Percentiles rank a stretch among this genome's conserved stretches.
phyloP scores from a whole-genome alignment of 192 early-diverging fungal genomes.

The Backusella tuberculispora region DNA sequence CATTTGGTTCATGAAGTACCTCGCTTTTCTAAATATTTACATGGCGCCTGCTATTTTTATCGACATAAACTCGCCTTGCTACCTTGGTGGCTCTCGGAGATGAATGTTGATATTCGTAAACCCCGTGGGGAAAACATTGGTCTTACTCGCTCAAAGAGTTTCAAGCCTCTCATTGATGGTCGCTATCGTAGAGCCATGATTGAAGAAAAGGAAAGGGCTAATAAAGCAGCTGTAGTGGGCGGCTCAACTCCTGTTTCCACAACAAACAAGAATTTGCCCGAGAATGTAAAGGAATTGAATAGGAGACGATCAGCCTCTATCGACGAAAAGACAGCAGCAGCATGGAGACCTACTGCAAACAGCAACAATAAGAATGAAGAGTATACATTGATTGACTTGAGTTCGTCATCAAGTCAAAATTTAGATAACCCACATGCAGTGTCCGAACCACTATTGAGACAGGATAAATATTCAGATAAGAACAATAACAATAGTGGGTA shows the following conservation, averaged over 20 bases:
- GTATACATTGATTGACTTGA: slow-evolving; percentile 14
- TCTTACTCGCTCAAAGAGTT: slow-evolving; percentile 39
- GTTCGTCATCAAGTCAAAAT: background rate
- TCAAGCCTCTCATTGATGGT: slow-evolving; percentile 44
- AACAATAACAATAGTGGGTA: background rate
- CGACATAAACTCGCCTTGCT: slow-evolving; percentile 32
- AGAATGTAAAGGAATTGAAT: slow-evolving; percentile 20
- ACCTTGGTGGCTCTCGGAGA: slow-evolving; percentile 50
- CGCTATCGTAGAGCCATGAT: slow-evolving; percentile 42
- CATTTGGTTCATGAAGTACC: slow-evolving; percentile 82
- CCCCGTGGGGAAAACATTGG: slow-evolving; percentile 37
- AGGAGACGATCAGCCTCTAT: background rate
- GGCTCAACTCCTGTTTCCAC: slow-evolving; percentile 1
- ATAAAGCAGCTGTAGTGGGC: slow-evolving; percentile 14
- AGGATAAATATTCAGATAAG: background rate
- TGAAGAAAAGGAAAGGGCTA: slow-evolving; percentile 30
- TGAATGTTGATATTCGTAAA: slow-evolving; percentile 58
- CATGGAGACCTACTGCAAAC: slow-evolving; percentile 9
- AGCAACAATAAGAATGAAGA: background rate
- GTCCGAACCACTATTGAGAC: background rate
- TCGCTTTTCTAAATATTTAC: slow-evolving; percentile 86
- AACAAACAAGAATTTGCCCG: slow-evolving; percentile 7
- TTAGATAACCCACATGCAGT: background rate
- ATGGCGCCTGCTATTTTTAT: slow-evolving; percentile 59
- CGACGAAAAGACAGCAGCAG: slow-evolving; percentile 20